A percentile compares a stretch with the other conserved stretches of the same genome.
Conservation (phyloP, 140 eudicot species). For the Bidens hawaiensis region DNA sequence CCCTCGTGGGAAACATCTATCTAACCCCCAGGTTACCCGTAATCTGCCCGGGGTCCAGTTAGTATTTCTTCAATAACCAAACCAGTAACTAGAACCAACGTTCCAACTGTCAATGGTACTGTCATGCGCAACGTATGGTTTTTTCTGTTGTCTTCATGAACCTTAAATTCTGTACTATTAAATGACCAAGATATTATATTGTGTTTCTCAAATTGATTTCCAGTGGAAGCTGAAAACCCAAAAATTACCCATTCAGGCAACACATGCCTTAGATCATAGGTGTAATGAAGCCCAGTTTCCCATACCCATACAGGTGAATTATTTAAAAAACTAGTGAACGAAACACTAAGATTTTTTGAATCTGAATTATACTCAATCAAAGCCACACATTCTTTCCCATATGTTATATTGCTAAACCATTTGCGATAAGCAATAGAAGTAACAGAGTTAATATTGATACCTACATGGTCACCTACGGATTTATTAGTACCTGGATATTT, state of each 20-base stretch:
- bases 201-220: neutral
- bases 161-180: constrained; percentile 1
- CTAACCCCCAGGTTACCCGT: no score
- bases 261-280: constrained; percentile 19
- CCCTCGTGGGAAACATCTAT: no score
- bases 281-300: constrained; percentile 12
- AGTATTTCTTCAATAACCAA: no score
- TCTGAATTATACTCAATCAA: constrained; percentile 23
- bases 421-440: neutral
- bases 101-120: constrained; percentile 13
- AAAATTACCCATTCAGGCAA: constrained; percentile 24
- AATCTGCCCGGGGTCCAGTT: no score
- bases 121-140: neutral
- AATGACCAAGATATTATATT: constrained; percentile 19
- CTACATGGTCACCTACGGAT: constrained; percentile 16
- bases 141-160: neutral
- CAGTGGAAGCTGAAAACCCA: constrained; percentile 45
- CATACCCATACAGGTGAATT: neutral
- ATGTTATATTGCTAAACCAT: constrained; percentile 16
- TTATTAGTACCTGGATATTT: neutral
- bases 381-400: constrained; percentile 17
- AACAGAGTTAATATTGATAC: constrained; percentile 16
- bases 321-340: constrained; percentile 14
- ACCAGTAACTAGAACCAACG: constrained; percentile 4
- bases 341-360: constrained; percentile 22